A percentile compares a stretch with the other conserved stretches of the same genome.
These are phyloP conservation scores for Penicillium glabrum DNA, from an alignment of 2,329 filamentous ascomycete species.

Conservation along the genomic window DNA sequence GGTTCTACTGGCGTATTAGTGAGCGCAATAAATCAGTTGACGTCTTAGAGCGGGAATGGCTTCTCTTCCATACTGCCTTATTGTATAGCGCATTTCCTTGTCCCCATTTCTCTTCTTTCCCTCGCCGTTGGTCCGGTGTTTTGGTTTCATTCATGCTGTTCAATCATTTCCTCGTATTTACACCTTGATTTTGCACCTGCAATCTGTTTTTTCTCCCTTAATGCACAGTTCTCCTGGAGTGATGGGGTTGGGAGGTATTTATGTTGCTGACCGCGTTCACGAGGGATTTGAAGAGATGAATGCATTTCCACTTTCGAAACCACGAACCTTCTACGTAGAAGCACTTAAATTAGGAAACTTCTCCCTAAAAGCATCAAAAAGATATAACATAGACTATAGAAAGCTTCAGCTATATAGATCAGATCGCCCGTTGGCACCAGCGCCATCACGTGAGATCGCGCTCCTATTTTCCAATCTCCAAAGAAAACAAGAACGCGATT, in stretches of 20 bases:
- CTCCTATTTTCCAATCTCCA: neutral
- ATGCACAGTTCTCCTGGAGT: slow-evolving; percentile 25
- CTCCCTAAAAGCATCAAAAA: neutral
- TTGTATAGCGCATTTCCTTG: slow-evolving; percentile 48
- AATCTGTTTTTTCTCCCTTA: slow-evolving; percentile 7
- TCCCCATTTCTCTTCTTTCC: slow-evolving; percentile 38
- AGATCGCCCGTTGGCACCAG: slow-evolving; percentile 23
- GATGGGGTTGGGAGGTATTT: slow-evolving; percentile 17
- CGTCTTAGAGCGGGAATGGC: slow-evolving; percentile 24
- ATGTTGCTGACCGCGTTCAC: slow-evolving; percentile 12
- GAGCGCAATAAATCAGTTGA: slow-evolving; percentile 30
- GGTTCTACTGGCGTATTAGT: slow-evolving; percentile 30
- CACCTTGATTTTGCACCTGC: slow-evolving; percentile 5
- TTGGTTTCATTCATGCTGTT: neutral
- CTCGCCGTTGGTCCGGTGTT: slow-evolving; percentile 20
- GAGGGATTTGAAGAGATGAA: slow-evolving; percentile 13
- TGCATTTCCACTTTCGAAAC: slow-evolving; percentile 13
- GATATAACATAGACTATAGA: neutral
- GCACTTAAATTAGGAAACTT: neutral
- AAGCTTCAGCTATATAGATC: neutral
- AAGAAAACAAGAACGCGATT: slow-evolving; percentile 2
- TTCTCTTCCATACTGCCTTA: slow-evolving; percentile 22
- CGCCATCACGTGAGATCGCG: slow-evolving; percentile 23
- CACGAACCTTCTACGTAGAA: neutral
- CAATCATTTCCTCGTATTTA: slow-evolving; percentile 3